Conservation (phyloP, 495 filamentous ascomycete species). For the Xylaria scruposa region DNA sequence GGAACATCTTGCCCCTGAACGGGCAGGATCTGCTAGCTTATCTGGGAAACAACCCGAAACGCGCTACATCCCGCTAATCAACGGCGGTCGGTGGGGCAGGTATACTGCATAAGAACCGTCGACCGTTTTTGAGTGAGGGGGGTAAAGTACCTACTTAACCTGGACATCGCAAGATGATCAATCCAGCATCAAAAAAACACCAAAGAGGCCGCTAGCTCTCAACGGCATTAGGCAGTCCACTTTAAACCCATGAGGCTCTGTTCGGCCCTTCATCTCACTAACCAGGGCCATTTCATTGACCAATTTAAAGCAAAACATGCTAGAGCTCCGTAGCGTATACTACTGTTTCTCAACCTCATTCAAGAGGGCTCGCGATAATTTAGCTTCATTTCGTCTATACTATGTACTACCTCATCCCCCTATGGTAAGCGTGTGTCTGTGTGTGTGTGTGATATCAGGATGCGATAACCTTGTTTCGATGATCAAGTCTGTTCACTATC, state of each 20-base stretch:
- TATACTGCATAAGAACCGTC: too few species aligned
- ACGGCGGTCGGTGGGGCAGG: neutral
- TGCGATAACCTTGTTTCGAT: constrained; percentile 3
- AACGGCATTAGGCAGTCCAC: neutral
- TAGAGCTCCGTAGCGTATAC: neutral
- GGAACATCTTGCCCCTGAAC: constrained; percentile 13
- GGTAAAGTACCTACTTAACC: neutral
- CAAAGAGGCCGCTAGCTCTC: neutral
- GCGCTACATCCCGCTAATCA: neutral
- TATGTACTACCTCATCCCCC: neutral
- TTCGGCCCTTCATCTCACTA: neutral
- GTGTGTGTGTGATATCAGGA: neutral
- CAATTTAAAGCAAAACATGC: constrained; percentile 25
- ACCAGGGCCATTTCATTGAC: constrained; percentile 5
- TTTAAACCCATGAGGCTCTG: constrained; percentile 7
- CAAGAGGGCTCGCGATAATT: neutral
- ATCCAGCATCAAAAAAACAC: constrained; percentile 3
- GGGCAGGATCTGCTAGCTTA: constrained; percentile 19
- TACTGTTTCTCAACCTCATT: neutral
- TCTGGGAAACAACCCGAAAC: constrained; percentile 19
- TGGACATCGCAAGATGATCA: neutral
- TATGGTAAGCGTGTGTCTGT: neutral
- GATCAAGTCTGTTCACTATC: neutral
- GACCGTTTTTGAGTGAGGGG: neutral
- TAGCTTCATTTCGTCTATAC: neutral